Conservation (phyloP, 2,329 filamentous ascomycete genomes). For the Aurifilum marmelostoma region DNA sequence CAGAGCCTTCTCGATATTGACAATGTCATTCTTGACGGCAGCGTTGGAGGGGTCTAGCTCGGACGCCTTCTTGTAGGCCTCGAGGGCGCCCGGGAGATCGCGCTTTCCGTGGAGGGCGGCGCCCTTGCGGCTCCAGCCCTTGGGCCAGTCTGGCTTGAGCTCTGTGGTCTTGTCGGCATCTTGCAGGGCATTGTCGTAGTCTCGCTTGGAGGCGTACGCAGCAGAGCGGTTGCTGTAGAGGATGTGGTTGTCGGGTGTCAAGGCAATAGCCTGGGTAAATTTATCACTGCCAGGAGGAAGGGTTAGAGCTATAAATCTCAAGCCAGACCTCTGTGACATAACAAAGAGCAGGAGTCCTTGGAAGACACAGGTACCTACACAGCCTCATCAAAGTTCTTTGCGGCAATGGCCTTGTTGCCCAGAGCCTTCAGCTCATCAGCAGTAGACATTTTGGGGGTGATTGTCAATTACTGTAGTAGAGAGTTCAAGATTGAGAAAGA, state of each 20-base stretch:
- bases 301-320: slow-evolving; percentile 8
- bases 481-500: neutral
- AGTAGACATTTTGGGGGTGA: slow-evolving; percentile 51
- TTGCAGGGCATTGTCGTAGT: slow-evolving; percentile 81
- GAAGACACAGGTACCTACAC: slow-evolving; percentile 66
- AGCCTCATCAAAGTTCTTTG: slow-evolving; percentile 94
- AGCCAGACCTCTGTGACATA: neutral
- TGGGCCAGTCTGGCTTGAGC: slow-evolving; percentile 97
- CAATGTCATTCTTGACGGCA: slow-evolving; percentile 86
- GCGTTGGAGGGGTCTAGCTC: slow-evolving; percentile 91
- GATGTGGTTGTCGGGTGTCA: slow-evolving; percentile 86
- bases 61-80: slow-evolving; percentile 92
- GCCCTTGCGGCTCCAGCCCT: slow-evolving; percentile 93
- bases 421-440: slow-evolving; percentile 89
- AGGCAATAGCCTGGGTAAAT: slow-evolving; percentile 88
- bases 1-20: slow-evolving; percentile 85
- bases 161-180: slow-evolving; percentile 94
- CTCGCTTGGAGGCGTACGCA: slow-evolving; percentile 82
- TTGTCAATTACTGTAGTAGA: neutral
- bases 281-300: slow-evolving; percentile 68
- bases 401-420: slow-evolving; percentile 97
- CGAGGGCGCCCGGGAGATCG: slow-evolving; percentile 80
- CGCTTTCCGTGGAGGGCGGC: slow-evolving; percentile 86
- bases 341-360: neutral
- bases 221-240: slow-evolving; percentile 97